Evolutionary conservation across 345 rosid genomes (phyloP).

Genomic region (Salix udensis): DNA sequence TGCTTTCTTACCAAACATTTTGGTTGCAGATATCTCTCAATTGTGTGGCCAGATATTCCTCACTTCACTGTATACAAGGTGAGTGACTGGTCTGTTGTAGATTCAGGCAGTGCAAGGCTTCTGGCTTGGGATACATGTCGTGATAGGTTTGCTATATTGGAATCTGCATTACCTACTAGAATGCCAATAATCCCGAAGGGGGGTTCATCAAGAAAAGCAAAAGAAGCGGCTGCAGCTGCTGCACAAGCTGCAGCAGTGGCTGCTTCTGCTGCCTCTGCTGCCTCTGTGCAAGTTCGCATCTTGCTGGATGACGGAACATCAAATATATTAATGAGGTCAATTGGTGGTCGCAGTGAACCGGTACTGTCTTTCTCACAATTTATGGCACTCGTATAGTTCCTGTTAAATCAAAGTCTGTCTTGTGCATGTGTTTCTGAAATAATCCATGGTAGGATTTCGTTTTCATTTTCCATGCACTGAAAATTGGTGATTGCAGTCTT

Average conservation of each 20-base stretch:
- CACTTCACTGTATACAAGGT: conserved; percentile 92
- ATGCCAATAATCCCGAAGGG: conserved; percentile 86
- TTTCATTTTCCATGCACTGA: background rate
- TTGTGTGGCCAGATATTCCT: conserved; percentile 97
- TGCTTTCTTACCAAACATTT: conserved; percentile 15
- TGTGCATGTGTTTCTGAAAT: conserved; percentile 6
- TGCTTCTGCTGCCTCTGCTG: conserved; percentile 86
- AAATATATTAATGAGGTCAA: conserved; percentile 89
- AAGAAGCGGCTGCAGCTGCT: conserved; percentile 96
- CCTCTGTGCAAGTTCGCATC: conserved; percentile 97
- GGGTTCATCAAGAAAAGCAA: conserved; percentile 84
- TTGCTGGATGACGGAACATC: conserved; percentile 98
- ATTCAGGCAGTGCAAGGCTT: conserved; percentile 95
- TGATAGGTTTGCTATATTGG: conserved; percentile 91
- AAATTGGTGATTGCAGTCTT: background rate
- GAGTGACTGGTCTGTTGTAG: conserved; percentile 94
- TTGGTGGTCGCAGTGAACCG: conserved; percentile 91
- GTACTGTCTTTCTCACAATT: conserved; percentile 38
- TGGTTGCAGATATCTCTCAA: conserved; percentile 79
- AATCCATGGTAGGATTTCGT: background rate
- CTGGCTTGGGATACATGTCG: conserved; percentile 95
- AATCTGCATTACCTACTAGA: conserved; percentile 75
- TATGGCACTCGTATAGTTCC: conserved; percentile 9
- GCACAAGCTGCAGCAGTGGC: conserved; percentile 97
- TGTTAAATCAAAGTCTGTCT: background rate